Evolutionary conservation across 148 eudicot genomes (phyloP), one percentile per base, ranked within the genome.

Genomic region (Arbutus unedo): DNA sequence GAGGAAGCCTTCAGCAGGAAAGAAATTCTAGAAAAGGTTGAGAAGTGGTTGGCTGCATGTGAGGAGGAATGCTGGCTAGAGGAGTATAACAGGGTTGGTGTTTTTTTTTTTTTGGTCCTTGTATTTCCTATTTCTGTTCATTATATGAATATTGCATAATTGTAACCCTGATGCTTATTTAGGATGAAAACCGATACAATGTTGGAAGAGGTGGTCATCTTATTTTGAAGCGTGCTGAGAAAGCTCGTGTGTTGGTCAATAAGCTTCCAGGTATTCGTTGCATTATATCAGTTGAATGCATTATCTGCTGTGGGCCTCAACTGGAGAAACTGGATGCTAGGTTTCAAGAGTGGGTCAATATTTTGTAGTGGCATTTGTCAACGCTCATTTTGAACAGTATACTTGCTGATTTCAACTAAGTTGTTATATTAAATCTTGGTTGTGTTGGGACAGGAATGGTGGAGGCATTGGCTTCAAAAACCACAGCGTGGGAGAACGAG

Each of bases 31-130:
- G 99, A 97, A 83, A 96, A 85, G 87, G 94, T 93, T 81, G 98
- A 97, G 83, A 97, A 94, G 88, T 97, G 98, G 98, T 76, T 93
- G 87, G 91, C 80, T 76, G 99, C 98, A 51, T 88, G 99, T 84
- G 99, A 94, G 59, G 99, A 97, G 87, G 99, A 97, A 85, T 88
- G 90, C 85, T 97, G 99, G 99, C 97, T 97, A 45, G 98, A 97
- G 84, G 93, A 97, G 50, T 97, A 94, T 81, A 92, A 94, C 76
- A 90, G 89, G 97, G 99, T 97, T 77, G 38, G 87, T 74, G 15
- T 77, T 45, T 78, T 82, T 41, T 78, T 81, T 23, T 55, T 72
- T 70, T 31, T 0, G 38, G 57, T 79, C 79, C 15, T 78, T 47
- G 21, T 59, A 14, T 82, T 73, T 9, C 14, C 16, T 38, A 5